Evolutionary conservation across 345 rosid genomes (phyloP), one percentile per base, ranked within the genome.

Genomic region (Psidium guajava): DNA sequence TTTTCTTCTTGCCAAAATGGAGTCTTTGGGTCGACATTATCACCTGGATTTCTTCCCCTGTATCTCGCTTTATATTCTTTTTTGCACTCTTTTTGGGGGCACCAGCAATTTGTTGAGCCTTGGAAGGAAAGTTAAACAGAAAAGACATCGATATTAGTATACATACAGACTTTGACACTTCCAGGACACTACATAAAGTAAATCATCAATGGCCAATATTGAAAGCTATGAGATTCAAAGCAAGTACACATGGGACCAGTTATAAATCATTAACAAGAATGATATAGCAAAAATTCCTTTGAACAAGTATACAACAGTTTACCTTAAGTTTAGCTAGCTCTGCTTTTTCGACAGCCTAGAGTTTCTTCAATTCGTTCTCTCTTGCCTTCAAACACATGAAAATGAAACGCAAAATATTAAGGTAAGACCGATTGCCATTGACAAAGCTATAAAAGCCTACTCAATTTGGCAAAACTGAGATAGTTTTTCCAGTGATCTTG

Each of bases 1-100:
- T 88, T 86, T 97, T 97, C 93, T 88, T 97, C 88, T 95, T 94
- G 40, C 99, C 98, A 50, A 83, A 50, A 49, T 3, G 90, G 92
- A 54, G 98, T 96, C 57, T 92, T 94, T 6, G 98, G 98, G 80
- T 97, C 98, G 82, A 93, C 87, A 88, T 88, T 95, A 86, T 97
- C 98, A 85, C 89, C 94, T 0, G 87, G 94, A 85, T 95, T 95
- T 94, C 98, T 50, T 96, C 94, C 27, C 88, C 92, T 0, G 85
- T 93, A 64, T 85, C 94, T 61, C 94, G 89, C 91, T 88, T 92
- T 5, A 92, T 86, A 85, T 86, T 93, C 94, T 94, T 97, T 89
- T 94, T 94, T 16, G 89, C 84, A 85, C 87, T 92, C 94, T 95
- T 96, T 86, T 92, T 95, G 0, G 92, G 52, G 52, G 87, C 89